phyloP scores from a whole-genome alignment of 1,139 yeast species.

The Yamadazyma triangularis region DNA sequence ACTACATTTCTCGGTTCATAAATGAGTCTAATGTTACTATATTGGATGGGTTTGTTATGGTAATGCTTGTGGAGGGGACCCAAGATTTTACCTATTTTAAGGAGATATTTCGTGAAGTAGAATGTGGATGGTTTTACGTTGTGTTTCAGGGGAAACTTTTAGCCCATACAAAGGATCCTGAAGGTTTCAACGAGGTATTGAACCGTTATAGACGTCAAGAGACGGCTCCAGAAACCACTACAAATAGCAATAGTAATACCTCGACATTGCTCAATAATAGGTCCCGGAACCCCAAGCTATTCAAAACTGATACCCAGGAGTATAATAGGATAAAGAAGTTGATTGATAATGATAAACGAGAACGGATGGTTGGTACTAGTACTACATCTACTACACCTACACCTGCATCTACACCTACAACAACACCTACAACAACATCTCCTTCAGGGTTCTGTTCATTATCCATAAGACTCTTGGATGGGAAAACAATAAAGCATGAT shows the following conservation, averaged over 20 bases:
- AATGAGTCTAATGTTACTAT: not conserved
- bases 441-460: conserved; percentile 29
- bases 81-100: conserved; percentile 45
- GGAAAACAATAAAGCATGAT: conserved; percentile 41
- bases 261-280: no score
- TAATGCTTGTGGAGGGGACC: conserved; percentile 42
- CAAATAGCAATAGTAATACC: not conserved
- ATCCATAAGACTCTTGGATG: conserved; percentile 53
- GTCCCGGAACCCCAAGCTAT: not conserved
- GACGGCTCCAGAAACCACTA: not conserved
- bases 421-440: not conserved
- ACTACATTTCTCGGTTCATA: not conserved
- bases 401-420: not conserved
- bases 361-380: not conserved
- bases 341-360: not conserved
- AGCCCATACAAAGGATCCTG: not conserved
- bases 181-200: not conserved
- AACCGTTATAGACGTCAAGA: not conserved
- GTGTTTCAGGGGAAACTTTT: conserved; percentile 32
- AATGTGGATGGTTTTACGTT: conserved; percentile 46
- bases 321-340: not conserved
- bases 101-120: conserved; percentile 44
- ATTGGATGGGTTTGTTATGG: conserved; percentile 27
- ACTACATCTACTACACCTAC: not conserved
- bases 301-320: not conserved